Evolutionary conservation across 257 asterid genomes (phyloP).

Genomic region (Thymus mandschuricus): DNA sequence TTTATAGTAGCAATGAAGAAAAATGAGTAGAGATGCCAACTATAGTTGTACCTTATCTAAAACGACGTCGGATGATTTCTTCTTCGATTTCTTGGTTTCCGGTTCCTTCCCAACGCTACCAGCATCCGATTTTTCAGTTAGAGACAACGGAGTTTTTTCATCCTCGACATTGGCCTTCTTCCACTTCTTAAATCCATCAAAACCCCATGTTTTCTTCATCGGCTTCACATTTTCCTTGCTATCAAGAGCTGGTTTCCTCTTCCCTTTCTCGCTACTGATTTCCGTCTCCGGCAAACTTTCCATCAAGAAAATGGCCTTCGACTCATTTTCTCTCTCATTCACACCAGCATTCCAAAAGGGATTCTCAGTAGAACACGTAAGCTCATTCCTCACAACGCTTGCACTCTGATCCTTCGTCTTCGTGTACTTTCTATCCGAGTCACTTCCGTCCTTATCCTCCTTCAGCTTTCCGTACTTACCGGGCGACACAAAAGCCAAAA

Average conservation of each 20-base stretch:
- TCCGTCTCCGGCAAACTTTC: slow-evolving; percentile 38
- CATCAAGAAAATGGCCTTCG: slow-evolving; percentile 45
- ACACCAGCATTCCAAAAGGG: slow-evolving; percentile 50
- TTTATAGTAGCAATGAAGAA: background rate
- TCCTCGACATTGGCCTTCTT: slow-evolving; percentile 63
- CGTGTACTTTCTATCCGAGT: slow-evolving; percentile 3
- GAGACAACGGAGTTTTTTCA: slow-evolving; percentile 71
- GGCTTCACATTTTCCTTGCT: slow-evolving; percentile 42
- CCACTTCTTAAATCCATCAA: slow-evolving; percentile 87
- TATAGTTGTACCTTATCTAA: slow-evolving; percentile 57
- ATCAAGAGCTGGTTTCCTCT: slow-evolving; percentile 51
- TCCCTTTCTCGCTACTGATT: slow-evolving; percentile 45
- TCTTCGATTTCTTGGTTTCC: slow-evolving; percentile 51
- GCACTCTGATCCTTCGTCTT: slow-evolving; percentile 24
- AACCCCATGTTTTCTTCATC: slow-evolving; percentile 69
- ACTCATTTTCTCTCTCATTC: slow-evolving; percentile 37
- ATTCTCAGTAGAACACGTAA: slow-evolving; percentile 60
- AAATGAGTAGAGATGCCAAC: background rate
- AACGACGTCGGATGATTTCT: slow-evolving; percentile 49
- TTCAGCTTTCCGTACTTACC: slow-evolving; percentile 42
- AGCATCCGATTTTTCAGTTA: slow-evolving; percentile 56
- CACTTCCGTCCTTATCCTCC: slow-evolving; percentile 39
- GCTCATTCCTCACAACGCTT: slow-evolving; percentile 35
- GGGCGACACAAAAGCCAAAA: slow-evolving; percentile 54
- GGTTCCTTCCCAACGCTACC: slow-evolving; percentile 46